Evolutionary conservation across 345 rosid species (phyloP).

Genomic region (Bruguiera sexangula): DNA sequence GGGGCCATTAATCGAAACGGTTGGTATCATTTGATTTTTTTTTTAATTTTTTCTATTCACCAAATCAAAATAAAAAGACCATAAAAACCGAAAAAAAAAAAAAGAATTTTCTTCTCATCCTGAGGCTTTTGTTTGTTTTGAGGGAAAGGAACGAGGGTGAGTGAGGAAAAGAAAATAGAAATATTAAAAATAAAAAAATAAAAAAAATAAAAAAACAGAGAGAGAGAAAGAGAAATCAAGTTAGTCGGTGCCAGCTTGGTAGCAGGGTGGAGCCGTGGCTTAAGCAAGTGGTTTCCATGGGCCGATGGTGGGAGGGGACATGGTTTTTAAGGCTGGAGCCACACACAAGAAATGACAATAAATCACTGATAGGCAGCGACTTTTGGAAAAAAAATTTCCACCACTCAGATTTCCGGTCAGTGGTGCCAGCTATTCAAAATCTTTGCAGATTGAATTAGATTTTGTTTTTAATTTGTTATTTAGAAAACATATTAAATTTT

Average conservation of each 20-base stretch:
- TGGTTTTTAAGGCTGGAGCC: neutral
- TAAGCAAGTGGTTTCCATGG: neutral
- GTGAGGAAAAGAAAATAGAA: no score
- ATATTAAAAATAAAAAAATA: neutral
- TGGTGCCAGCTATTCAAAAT: no score
- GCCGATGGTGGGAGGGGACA: neutral
- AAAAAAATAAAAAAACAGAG: neutral
- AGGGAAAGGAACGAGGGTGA: no score
- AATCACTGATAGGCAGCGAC: neutral
- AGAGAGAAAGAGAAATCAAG: neutral
- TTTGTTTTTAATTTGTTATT: no score
- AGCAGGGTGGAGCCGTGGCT: neutral
- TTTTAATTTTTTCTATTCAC: neutral
- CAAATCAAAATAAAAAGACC: neutral
- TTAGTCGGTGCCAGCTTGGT: neutral
- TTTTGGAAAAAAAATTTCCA: no score
- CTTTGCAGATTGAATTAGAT: no score
- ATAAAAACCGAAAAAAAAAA: no score
- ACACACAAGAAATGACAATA: neutral
- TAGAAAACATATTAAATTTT: no score
- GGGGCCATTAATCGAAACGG: constrained; percentile 11
- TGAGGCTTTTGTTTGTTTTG: no score
- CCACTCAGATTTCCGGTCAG: no score
- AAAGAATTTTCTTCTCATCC: no score
- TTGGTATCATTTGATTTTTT: neutral